Evolutionary conservation across 1,284 basidiomycete species (phyloP), one percentile per base, ranked within the genome.

Genomic region (Fomitiporia mediterranea): DNA sequence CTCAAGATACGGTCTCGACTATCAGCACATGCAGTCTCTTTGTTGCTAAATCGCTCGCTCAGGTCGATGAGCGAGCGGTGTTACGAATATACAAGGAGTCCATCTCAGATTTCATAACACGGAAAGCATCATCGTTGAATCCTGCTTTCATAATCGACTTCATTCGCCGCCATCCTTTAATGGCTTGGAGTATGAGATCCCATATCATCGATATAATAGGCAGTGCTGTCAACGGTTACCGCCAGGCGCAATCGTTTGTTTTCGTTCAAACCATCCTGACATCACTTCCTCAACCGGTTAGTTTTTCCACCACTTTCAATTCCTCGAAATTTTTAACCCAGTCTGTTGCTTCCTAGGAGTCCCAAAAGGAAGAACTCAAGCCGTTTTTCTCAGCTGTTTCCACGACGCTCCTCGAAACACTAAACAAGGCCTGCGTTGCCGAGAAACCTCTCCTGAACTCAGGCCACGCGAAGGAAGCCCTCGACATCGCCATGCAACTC

Each of bases 41-140:
- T 67, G 71, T 95, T 6, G 77, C 83, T 17, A 83, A 81, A 62
- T 68, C 82, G 1, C 70, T 91, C 55, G 64, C 82, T 32, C 60
- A 69, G 6, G 67, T 71, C 53, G 74, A 68, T n/a, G 71, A 77
- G 27, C 69, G 74, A 27, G 58, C 71, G 6, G 73, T 86, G 5
- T 61, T 83, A 1, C 68, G 72, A 23, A 70, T 77, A 6, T 96
- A 97, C 68, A 76, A 75, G 42, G 73, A 74, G 57, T 93, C 92
- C 0, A 70, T 96, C 21, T 65, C 74, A 15, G 91, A 95, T 70
- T 97, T 92, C 67, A 74, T 89, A 56, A 82, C 81, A 7, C 81
- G 91, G 57, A 97, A 96, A 71, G 80, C 83, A 42, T 94, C 91
- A 3, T 75, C 81, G 34, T 75, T 97, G 46, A 88, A 89, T 62